Evolutionary conservation across 495 filamentous ascomycete genomes (phyloP), one percentile per base, ranked within the genome.

Genomic region (Podospora sp.): DNA sequence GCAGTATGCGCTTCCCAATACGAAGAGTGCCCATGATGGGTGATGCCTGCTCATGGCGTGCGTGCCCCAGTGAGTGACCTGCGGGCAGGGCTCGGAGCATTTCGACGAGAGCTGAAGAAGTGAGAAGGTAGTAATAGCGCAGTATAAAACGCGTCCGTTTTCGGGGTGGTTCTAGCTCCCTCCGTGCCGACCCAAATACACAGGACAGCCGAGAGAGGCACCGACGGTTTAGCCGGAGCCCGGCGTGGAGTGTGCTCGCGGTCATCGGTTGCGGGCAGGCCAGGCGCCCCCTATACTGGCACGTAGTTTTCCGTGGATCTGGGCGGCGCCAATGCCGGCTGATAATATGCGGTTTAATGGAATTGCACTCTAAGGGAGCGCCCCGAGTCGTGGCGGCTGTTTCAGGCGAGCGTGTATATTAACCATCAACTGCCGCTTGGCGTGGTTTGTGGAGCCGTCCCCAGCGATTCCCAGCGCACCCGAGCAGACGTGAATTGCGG

Each of bases 371-470:
- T 65, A 67, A n/a, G 24, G 35, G 27, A 27, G 24, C 24, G n/a
- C 61, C 61, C 26, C 55, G 58, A 71, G 51, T 60, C 33, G 63
- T 55, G 18, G 57, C 60, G 52, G 64, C 68, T 59, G 68, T 69
- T 69, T 69, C 67, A 60, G 24, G 57, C 49, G 49, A 66, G 50
- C 55, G 35, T 18, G 60, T 58, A 71, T 67, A 75, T 73, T 73
- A 71, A 49, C 72, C 71, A 76, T 68, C 73, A 69, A 69, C 73
- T 72, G 62, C 68, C 73, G 69, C 71, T 73, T 73, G 68, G 69
- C 69, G 29, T 33, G 16, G 12, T 57, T n/a, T 57, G 36, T 35
- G 62, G 57, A 55, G 52, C 24, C 20, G 52, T 26, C 52, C 24
- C 16, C 21, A 60, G 49, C n/a, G 56, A 18, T 33, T 63, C 22